Evolutionary conservation across 2,329 filamentous ascomycete genomes (phyloP).

Genomic region (Ceratocystis smalleyi): DNA sequence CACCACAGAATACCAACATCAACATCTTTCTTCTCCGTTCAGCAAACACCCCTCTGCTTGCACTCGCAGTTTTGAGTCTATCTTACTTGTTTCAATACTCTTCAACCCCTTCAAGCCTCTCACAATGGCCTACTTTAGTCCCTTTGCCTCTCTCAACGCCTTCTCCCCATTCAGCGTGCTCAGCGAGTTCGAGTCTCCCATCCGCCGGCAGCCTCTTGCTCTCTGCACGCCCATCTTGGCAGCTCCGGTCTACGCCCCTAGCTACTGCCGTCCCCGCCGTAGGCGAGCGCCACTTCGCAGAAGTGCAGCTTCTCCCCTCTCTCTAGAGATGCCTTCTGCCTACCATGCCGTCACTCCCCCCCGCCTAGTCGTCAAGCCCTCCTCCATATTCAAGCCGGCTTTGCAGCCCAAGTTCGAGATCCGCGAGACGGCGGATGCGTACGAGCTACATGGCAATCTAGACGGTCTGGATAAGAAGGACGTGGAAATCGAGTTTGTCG

Average conservation of each 20-base stretch:
- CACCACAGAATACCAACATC: not conserved
- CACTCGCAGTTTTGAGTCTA: not conserved
- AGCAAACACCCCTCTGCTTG: not conserved
- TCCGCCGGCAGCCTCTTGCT: not conserved
- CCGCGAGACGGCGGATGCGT: conserved; percentile 44
- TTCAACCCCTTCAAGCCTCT: too few relatives aligned
- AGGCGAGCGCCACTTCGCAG: not conserved
- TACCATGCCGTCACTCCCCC: not conserved
- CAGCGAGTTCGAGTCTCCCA: not conserved
- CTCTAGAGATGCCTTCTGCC: not conserved
- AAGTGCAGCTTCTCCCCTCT: not conserved
- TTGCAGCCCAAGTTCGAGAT: conserved; percentile 39
- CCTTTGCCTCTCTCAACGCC: not conserved
- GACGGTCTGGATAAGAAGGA: conserved; percentile 52
- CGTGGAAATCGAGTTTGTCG: conserved; percentile 53
- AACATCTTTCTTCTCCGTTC: not conserved
- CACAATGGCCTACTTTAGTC: conserved; percentile 7
- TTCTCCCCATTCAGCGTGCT: not conserved
- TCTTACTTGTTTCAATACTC: not conserved
- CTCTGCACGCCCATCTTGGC: not conserved
- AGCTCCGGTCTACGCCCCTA: not conserved
- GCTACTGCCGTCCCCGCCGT: not conserved
- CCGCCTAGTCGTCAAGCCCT: not conserved
- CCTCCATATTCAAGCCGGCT: not conserved
- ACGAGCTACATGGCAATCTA: conserved; percentile 56